Conservation (phyloP, 257 asterid species). For the Nicotiana attenuata region DNA sequence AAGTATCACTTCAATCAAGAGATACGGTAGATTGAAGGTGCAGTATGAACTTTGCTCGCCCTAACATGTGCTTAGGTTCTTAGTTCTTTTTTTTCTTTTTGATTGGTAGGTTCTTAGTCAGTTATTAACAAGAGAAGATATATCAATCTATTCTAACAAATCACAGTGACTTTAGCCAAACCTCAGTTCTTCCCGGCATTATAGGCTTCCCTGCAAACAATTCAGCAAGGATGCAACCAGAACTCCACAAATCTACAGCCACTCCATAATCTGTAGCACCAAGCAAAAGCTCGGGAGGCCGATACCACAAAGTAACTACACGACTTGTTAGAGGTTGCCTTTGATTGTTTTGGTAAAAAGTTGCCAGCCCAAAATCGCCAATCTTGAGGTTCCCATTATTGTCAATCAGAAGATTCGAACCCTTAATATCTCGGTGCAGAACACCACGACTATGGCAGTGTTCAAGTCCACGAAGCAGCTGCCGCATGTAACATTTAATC, state of each 20-base stretch:
- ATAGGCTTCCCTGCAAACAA: constrained; percentile 76
- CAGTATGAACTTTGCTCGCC: neutral
- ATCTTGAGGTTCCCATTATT: constrained; percentile 72
- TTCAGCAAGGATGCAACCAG: constrained; percentile 96
- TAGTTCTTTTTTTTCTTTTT: too few species aligned
- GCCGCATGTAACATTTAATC: constrained; percentile 92
- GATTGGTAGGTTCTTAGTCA: too few species aligned
- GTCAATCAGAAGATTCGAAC: constrained; percentile 83
- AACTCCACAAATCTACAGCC: constrained; percentile 89
- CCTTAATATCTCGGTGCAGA: constrained; percentile 91
- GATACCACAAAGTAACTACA: constrained; percentile 93
- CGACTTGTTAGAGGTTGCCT: constrained; percentile 85
- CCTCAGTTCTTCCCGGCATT: constrained; percentile 98
- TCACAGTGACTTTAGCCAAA: constrained; percentile 17
- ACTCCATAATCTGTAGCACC: constrained; percentile 89
- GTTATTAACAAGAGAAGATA: neutral
- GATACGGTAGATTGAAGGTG: neutral
- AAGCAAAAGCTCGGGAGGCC: constrained; percentile 96
- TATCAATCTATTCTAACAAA: neutral
- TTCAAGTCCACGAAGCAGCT: constrained; percentile 76
- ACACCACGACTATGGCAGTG: constrained; percentile 91
- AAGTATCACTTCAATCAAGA: neutral
- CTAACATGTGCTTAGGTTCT: neutral
- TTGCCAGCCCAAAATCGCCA: constrained; percentile 94
- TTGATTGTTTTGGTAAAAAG: constrained; percentile 57